Evolutionary conservation across 2,329 filamentous ascomycete species (phyloP).

Genomic region (Aspergillus carbonarius): DNA sequence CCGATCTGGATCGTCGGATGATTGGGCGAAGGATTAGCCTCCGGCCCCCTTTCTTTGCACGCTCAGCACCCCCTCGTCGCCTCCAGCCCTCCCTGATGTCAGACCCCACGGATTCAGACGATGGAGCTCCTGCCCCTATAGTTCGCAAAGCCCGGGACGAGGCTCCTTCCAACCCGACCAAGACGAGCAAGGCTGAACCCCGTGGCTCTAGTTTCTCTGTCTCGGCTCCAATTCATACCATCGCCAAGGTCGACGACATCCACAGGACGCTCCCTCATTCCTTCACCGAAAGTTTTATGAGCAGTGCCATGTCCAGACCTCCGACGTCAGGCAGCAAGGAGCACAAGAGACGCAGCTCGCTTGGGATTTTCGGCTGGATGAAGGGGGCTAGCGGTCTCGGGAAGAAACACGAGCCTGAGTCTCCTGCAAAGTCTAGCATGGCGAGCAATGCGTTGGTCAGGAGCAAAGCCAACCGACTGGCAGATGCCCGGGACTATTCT

Average conservation of each 20-base stretch:
- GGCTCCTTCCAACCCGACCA: slow-evolving; percentile 11
- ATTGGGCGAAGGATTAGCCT: slow-evolving; percentile 30
- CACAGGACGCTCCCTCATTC: slow-evolving; percentile 27
- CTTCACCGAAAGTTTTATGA: slow-evolving; percentile 25
- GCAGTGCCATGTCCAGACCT: slow-evolving; percentile 21
- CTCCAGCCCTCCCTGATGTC: slow-evolving; percentile 27
- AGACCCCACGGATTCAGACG: slow-evolving; percentile 27
- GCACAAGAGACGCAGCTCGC: slow-evolving; percentile 39
- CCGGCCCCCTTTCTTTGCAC: slow-evolving; percentile 37
- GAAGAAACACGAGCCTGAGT: slow-evolving; percentile 21
- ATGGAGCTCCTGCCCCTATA: slow-evolving; percentile 36
- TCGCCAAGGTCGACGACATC: slow-evolving; percentile 8
- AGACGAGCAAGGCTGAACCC: slow-evolving; percentile 13
- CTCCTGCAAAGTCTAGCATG: not conserved
- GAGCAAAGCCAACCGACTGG: slow-evolving; percentile 14
- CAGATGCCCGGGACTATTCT: slow-evolving; percentile 13
- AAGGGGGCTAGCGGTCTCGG: slow-evolving; percentile 32
- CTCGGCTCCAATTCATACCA: slow-evolving; percentile 18
- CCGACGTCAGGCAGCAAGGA: slow-evolving; percentile 32
- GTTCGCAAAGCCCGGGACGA: slow-evolving; percentile 31
- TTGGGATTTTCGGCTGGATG: slow-evolving; percentile 43
- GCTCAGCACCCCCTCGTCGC: slow-evolving; percentile 25
- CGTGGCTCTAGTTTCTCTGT: slow-evolving; percentile 16
- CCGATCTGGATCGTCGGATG: slow-evolving; percentile 27
- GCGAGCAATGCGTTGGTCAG: slow-evolving; percentile 11